These are phyloP conservation scores for Cardiospermum halicacabum DNA, from an alignment of 345 rosid species.

Conservation along the genomic window DNA sequence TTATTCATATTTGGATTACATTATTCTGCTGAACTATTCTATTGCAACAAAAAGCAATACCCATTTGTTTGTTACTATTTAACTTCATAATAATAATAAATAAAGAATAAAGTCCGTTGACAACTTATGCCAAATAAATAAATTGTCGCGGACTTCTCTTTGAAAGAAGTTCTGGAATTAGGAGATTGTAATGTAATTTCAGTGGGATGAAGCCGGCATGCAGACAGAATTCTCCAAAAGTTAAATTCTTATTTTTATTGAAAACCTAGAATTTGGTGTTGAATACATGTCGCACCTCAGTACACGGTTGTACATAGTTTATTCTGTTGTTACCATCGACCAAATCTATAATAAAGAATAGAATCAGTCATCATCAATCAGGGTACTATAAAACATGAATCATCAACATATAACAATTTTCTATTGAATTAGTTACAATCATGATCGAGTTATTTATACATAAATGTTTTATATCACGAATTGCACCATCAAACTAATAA, in stretches of 20 bases:
- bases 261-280: background rate
- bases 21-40: too few species aligned
- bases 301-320: conserved; percentile 1
- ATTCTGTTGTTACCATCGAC: background rate
- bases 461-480: background rate
- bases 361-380: conserved; percentile 4
- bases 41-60: background rate
- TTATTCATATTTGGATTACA: too few species aligned
- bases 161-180: background rate
- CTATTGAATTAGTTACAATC: too few species aligned
- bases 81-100: too few species aligned
- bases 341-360: background rate
- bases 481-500: background rate
- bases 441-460: background rate
- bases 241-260: background rate
- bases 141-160: too few species aligned
- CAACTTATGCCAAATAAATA: too few species aligned
- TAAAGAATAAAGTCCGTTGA: too few species aligned
- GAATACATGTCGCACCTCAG: background rate
- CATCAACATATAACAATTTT: background rate
- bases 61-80: background rate
- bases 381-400: background rate
- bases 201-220: background rate
- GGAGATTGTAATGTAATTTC: background rate
- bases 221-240: background rate